Evolutionary conservation across 169 alveolate species (phyloP).

Genomic region (Hammondia hammondi): DNA sequence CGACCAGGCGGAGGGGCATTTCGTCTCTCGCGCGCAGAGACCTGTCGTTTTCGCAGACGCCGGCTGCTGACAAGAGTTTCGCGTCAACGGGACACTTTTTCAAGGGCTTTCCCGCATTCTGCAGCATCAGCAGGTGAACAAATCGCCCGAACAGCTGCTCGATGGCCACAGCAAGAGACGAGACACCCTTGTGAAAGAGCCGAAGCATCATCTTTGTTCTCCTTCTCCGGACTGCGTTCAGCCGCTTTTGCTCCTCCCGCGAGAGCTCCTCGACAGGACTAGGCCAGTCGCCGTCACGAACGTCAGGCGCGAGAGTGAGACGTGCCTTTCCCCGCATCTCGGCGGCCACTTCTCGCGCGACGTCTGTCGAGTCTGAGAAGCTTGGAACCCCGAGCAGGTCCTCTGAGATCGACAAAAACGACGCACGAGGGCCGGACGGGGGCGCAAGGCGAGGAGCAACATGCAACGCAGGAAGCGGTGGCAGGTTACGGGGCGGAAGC

Average conservation of each 20-base stretch:
- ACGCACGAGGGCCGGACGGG: not conserved
- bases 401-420: not conserved
- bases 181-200: not conserved
- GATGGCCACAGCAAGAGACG: not conserved
- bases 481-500: too few relatives aligned
- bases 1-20: conserved; percentile 4
- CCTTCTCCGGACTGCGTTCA: not conserved
- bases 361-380: not conserved
- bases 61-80: not conserved
- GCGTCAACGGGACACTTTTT: not conserved
- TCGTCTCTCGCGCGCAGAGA: not conserved
- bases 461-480: too few relatives aligned
- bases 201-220: not conserved
- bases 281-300: not conserved
- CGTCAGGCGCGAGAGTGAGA: not conserved
- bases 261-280: not conserved
- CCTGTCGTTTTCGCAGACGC: not conserved
- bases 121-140: not conserved
- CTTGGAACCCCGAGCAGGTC: not conserved
- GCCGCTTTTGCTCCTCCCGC: not conserved
- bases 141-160: not conserved
- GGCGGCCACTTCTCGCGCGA: not conserved
- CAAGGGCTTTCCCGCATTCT: not conserved
- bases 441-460: not conserved
- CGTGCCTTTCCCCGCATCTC: not conserved